Conservation (phyloP, 176 grass and related monocot species). For the Ampelocalamus luodianensis region DNA sequence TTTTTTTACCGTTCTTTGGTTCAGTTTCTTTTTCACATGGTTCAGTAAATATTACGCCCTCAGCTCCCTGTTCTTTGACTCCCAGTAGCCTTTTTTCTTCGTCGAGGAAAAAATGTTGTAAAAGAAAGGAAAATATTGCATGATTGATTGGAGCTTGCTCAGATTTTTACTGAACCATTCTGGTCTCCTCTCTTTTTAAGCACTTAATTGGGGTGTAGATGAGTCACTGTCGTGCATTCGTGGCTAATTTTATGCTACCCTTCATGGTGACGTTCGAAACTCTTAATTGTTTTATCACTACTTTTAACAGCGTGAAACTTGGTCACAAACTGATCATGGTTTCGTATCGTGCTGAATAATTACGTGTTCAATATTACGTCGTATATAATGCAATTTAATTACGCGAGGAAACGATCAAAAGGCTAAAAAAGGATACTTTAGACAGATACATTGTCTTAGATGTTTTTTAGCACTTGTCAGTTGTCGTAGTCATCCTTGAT, state of each 20-base stretch:
- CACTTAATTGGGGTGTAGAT: neutral
- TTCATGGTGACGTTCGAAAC: neutral
- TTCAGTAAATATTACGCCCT: conserved; percentile 51
- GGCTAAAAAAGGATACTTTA: too few relatives aligned
- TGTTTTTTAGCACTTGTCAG: too few relatives aligned
- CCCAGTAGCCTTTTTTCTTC: neutral
- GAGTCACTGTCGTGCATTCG: neutral
- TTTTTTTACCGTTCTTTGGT: conserved; percentile 54
- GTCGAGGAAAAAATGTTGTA: conserved; percentile 21
- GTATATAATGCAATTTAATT: neutral
- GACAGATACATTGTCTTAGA: too few relatives aligned
- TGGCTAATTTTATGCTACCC: neutral
- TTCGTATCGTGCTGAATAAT: neutral
- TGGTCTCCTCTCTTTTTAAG: neutral
- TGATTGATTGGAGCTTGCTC: conserved; percentile 27
- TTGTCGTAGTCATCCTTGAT: too few relatives aligned
- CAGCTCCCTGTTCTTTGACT: conserved; percentile 4
- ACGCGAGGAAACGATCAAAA: neutral
- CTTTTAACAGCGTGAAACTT: neutral
- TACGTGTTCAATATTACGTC: neutral
- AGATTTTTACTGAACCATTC: conserved; percentile 31
- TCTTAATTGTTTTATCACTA: neutral
- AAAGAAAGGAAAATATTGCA: conserved; percentile 33
- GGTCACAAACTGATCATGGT: neutral
- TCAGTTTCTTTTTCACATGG: neutral